Evolutionary conservation across 768 basidiomycete genomes (phyloP).

Genomic region (Pholiota microspora): DNA sequence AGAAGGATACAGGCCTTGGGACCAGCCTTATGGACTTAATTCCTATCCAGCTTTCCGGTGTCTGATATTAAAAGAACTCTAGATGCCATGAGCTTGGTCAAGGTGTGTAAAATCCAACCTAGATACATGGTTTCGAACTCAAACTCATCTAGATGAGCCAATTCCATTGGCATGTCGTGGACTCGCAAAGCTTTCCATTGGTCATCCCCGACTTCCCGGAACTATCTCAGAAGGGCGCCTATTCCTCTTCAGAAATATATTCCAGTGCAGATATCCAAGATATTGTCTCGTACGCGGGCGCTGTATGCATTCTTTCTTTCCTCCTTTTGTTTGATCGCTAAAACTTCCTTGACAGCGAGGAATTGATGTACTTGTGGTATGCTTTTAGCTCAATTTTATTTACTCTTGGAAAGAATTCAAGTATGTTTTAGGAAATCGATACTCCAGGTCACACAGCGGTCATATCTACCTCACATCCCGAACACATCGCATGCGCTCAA

Average conservation of each 20-base stretch:
- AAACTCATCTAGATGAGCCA: slow-evolving; percentile 57
- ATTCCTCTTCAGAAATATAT: slow-evolving; percentile 56
- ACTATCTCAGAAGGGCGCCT: slow-evolving; percentile 64
- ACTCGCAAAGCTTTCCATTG: slow-evolving; percentile 79
- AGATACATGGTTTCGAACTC: no score
- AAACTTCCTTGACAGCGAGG: slow-evolving; percentile 49
- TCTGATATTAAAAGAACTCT: slow-evolving; percentile 65
- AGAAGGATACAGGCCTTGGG: background rate
- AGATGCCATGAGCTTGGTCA: slow-evolving; percentile 78
- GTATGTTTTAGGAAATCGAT: slow-evolving; percentile 63
- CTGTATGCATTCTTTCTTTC: slow-evolving; percentile 45
- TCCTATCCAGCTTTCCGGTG: slow-evolving; percentile 52
- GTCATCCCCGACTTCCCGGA: slow-evolving; percentile 59
- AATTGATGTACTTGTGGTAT: slow-evolving; percentile 68
- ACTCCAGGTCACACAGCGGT: slow-evolving; percentile 81
- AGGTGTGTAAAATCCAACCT: slow-evolving; percentile 43
- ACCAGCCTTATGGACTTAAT: background rate
- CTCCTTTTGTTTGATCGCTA: background rate
- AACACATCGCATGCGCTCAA: slow-evolving; percentile 67
- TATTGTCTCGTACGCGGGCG: slow-evolving; percentile 63
- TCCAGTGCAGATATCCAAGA: slow-evolving; percentile 49
- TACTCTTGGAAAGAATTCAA: slow-evolving; percentile 74
- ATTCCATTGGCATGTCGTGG: slow-evolving; percentile 83
- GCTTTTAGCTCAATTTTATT: slow-evolving; percentile 24
- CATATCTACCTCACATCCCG: slow-evolving; percentile 64